phyloP scores from a whole-genome alignment of 140 eudicot genomes.

The Erigeron philadelphicus region DNA sequence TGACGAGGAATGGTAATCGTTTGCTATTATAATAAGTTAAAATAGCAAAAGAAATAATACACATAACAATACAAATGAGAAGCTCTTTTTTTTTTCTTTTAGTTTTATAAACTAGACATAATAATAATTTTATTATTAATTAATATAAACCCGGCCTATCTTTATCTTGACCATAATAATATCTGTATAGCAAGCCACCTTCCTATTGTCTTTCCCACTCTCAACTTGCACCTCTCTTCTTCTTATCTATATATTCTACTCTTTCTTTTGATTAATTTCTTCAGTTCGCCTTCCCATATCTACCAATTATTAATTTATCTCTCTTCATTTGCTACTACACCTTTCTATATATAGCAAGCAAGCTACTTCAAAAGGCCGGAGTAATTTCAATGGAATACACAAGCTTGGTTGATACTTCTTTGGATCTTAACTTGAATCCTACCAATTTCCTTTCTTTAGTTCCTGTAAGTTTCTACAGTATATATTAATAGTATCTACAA shows the following conservation, averaged over 20 bases:
- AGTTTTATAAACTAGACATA: constrained; percentile 8
- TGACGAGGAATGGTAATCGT: too few relatives aligned
- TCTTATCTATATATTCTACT: constrained; percentile 37
- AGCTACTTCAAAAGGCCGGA: background rate
- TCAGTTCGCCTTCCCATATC: constrained; percentile 26
- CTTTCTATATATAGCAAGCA: background rate
- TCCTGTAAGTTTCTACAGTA: constrained; percentile 29
- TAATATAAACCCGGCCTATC: constrained; percentile 8
- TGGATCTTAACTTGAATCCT: constrained; percentile 73
- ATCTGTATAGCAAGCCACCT: constrained; percentile 26
- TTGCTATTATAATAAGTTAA: background rate
- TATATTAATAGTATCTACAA: too few relatives aligned
- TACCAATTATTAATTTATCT: background rate
- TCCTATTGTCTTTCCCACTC: constrained; percentile 34
- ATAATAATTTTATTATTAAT: background rate
- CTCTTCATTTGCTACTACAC: background rate
- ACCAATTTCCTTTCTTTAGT: constrained; percentile 46
- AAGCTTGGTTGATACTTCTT: constrained; percentile 62
- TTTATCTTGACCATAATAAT: constrained; percentile 32
- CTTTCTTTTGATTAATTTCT: constrained; percentile 26
- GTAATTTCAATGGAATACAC: constrained; percentile 52
- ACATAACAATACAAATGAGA: constrained; percentile 26
- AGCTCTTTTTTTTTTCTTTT: constrained; percentile 16
- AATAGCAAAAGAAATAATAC: background rate
- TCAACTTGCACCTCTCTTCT: constrained; percentile 28